Evolutionary conservation across 1,139 yeast species (phyloP).

Genomic region (Yamadazyma epiphylla): DNA sequence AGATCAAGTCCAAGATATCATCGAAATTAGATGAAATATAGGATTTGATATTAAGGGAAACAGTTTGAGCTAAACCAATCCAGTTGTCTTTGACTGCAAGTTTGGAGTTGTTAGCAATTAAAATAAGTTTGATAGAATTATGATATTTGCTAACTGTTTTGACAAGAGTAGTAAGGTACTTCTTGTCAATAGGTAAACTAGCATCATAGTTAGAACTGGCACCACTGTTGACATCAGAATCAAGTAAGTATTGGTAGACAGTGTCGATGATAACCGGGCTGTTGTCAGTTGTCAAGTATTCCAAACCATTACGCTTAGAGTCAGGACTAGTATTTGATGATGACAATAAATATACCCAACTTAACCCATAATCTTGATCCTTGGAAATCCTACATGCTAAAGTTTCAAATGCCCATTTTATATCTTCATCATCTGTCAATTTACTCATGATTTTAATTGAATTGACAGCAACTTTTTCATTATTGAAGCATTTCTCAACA

Average conservation of each 20-base stretch:
- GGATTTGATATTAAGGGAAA: slow-evolving; percentile 58
- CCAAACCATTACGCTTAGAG: slow-evolving; percentile 27
- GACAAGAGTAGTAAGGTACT: slow-evolving; percentile 12
- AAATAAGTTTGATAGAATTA: slow-evolving; percentile 37
- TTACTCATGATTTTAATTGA: slow-evolving; percentile 50
- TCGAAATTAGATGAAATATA: slow-evolving; percentile 43
- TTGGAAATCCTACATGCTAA: slow-evolving; percentile 16
- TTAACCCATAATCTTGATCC: slow-evolving; percentile 19
- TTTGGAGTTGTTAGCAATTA: slow-evolving; percentile 50
- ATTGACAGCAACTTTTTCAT: slow-evolving; percentile 45
- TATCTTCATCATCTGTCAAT: slow-evolving; percentile 39
- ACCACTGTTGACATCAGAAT: slow-evolving; percentile 1
- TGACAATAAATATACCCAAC: slow-evolving; percentile 42
- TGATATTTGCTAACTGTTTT: slow-evolving; percentile 32
- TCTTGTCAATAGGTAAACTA: slow-evolving; percentile 1
- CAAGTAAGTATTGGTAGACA: slow-evolving; percentile 3
- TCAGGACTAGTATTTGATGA: slow-evolving; percentile 33
- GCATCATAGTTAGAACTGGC: slow-evolving; percentile 3
- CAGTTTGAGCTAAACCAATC: slow-evolving; percentile 71
- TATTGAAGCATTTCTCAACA: slow-evolving; percentile 16
- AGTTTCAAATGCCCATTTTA: slow-evolving; percentile 50
- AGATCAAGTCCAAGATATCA: slow-evolving; percentile 26
- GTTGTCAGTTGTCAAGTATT: slow-evolving; percentile 15
- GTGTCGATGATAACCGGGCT: slow-evolving; percentile 5
- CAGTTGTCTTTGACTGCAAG: slow-evolving; percentile 57